These are phyloP conservation scores for Dendrobium huoshanense DNA, from an alignment of 106 monocot species.

Conservation along the genomic window DNA sequence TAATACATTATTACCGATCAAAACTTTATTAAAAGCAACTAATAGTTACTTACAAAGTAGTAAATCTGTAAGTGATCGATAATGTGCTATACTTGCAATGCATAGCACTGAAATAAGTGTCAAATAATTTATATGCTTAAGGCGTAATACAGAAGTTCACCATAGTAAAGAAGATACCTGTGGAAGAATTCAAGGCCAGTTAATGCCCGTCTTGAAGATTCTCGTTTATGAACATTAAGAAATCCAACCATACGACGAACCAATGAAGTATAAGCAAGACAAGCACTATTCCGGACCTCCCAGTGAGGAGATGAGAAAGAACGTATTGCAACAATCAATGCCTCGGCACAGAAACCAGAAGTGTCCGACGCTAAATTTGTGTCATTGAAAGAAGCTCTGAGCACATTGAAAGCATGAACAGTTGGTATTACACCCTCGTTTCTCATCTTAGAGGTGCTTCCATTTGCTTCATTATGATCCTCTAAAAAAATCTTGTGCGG, in stretches of 20 bases:
- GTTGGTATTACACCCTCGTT: conserved; percentile 91
- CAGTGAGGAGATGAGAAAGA: conserved; percentile 94
- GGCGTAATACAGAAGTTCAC: not conserved
- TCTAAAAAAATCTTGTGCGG: not conserved
- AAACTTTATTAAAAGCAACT: not conserved
- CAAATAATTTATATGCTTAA: not conserved
- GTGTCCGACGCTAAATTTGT: conserved; percentile 87
- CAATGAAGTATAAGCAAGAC: conserved; percentile 87
- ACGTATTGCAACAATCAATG: conserved; percentile 64
- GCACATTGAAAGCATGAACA: conserved; percentile 95
- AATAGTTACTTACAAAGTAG: not conserved
- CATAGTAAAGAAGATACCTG: conserved; percentile 34
- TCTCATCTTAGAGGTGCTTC: conserved; percentile 48
- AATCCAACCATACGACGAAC: conserved; percentile 97
- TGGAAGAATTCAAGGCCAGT: conserved; percentile 97
- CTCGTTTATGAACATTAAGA: conserved; percentile 78
- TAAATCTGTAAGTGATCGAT: not conserved
- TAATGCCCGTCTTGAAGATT: conserved; percentile 64
- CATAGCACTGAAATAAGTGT: not conserved
- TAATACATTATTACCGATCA: not conserved
- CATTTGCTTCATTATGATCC: conserved; percentile 9
- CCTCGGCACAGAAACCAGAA: conserved; percentile 91
- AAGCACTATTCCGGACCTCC: conserved; percentile 93
- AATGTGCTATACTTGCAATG: not conserved
- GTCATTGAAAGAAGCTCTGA: conserved; percentile 95